Evolutionary conservation across 2,329 filamentous ascomycete species (phyloP), one percentile per base, ranked within the genome.

Genomic region (Aspergillus alliaceus): DNA sequence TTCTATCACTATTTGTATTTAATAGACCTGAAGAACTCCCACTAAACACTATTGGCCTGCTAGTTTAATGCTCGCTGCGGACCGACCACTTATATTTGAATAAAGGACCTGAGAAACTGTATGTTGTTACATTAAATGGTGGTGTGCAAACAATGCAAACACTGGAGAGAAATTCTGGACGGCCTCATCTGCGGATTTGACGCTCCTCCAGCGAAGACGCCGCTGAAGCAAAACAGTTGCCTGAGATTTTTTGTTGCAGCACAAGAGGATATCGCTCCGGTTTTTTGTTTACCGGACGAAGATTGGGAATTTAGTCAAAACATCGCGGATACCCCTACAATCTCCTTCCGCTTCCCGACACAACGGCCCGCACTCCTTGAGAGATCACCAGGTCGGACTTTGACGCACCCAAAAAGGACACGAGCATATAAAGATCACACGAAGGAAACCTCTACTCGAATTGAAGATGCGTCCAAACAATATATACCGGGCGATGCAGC

Each of bases 81-180:
- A 29, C 9, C 9, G 27, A 29, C 5, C 9, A 29, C 27, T 29
- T 29, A 5, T 5, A 5, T 5, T 29, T 5, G 5, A 29, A 29
- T 29, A 29, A 29, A 29, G 27, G 27, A 29, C 27, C n/a, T n/a
- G 27, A 5, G 27, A 29, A 5, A 9, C 9, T 5, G 27, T 29
- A 15, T 15, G n/a, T n/a, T n/a, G n/a, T 48, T 18, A 29, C 12
- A 22, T 40, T 37, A 34, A 48, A 31, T 47, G 29, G 35, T 5
- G 47, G 1, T 31, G 11, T 70, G 67, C 70, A 72, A 73, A 72
- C 66, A 62, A 42, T 66, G 65, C 69, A 71, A 70, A 70, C 66
- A 61, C 35, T 25, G 44, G 47, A 37, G 53, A 66, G 68, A 72
- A 71, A 70, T 70, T 72, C 68, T 67, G 59, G 64, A 61, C 20